Conservation (phyloP, 371 early-diverging fungal species). For the Mortierella sp. region DNA sequence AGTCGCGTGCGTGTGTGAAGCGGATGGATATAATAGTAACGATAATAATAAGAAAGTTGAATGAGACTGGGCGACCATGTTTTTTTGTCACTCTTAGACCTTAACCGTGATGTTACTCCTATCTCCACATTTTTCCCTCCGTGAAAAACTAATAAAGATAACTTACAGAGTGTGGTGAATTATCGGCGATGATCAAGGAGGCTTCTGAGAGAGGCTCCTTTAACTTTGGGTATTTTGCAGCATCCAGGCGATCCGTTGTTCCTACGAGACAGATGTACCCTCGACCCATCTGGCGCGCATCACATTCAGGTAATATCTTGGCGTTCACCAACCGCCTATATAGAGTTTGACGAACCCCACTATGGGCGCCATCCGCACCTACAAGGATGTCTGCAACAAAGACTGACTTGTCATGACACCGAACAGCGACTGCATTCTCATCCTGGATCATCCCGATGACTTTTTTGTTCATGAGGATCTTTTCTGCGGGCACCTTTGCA, state of each 20-base stretch:
- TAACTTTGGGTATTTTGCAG: constrained; percentile 13
- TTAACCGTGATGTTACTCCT: too few species aligned
- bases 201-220: not conserved
- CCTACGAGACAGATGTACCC: constrained; percentile 11
- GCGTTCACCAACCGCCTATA: not conserved
- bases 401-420: constrained; percentile 4
- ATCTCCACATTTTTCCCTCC: too few species aligned
- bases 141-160: not conserved
- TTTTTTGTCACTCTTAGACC: too few species aligned
- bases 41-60: too few species aligned
- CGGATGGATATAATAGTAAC: too few species aligned
- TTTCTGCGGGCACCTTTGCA: constrained; percentile 1
- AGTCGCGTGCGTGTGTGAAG: not conserved
- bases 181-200: constrained; percentile 7
- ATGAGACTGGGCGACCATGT: too few species aligned
- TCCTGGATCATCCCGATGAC: constrained; percentile 1
- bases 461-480: constrained; percentile 14
- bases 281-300: not conserved
- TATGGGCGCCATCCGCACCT: constrained; percentile 17
- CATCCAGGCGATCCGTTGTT: constrained; percentile 16
- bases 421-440: constrained; percentile 1
- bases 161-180: constrained; percentile 10
- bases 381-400: constrained; percentile 6
- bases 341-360: constrained; percentile 5
- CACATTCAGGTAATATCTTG: constrained; percentile 2